These are phyloP conservation scores for Gaeumannomyces sp. DNA, from an alignment of 2,329 filamentous ascomycete genomes.

Conservation along the genomic window DNA sequence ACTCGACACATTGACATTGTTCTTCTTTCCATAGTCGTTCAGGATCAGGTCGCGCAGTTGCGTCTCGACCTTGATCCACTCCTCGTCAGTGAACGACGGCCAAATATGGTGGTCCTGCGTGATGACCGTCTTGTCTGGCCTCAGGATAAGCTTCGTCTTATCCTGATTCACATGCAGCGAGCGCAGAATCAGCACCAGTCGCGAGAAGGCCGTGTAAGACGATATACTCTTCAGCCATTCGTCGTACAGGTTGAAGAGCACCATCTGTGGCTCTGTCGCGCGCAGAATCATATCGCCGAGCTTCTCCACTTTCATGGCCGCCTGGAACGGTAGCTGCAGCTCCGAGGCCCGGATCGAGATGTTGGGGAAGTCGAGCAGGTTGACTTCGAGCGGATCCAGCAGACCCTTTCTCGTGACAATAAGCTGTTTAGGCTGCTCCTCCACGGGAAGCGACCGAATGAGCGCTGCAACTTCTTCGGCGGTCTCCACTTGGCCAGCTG, in stretches of 20 bases:
- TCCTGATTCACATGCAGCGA: conserved; percentile 96
- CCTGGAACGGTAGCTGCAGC: conserved; percentile 95
- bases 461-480: conserved; percentile 98
- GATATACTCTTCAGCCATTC: conserved; percentile 99
- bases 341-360: conserved; percentile 98
- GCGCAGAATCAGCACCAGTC: conserved; percentile 85
- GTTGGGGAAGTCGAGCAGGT: conserved; percentile 96
- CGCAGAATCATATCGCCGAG: conserved; percentile 97
- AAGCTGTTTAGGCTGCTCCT: conserved; percentile 97
- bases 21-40: conserved; percentile 99
- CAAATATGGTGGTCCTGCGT: conserved; percentile 99
- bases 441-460: conserved; percentile 89
- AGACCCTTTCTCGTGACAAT: conserved; percentile 98
- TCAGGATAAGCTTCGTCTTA: conserved; percentile 92
- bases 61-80: conserved; percentile 99
- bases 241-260: conserved; percentile 97
- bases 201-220: conserved; percentile 96
- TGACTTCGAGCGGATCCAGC: conserved; percentile 92
- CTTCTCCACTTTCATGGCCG: conserved; percentile 99
- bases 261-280: conserved; percentile 99
- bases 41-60: conserved; percentile 91
- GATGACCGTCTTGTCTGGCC: conserved; percentile 96
- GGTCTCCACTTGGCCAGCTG: conserved; percentile 98
- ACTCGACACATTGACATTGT: conserved; percentile 97
- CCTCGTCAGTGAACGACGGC: conserved; percentile 88